Evolutionary conservation across 306 rosid genomes (phyloP).

Genomic region (Lathyrus sativus): DNA sequence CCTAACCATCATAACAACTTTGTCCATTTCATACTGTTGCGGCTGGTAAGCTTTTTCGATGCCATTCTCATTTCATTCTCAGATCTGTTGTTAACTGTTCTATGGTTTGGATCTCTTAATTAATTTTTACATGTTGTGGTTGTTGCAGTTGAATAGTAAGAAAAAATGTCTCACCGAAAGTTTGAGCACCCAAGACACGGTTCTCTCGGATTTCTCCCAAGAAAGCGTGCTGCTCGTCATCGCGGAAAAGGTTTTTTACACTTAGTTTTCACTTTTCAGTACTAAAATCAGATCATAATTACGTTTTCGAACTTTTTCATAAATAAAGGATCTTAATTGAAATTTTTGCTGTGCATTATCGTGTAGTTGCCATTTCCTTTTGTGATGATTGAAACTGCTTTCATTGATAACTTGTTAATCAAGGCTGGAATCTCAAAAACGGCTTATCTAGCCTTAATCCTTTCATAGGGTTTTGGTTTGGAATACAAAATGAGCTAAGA

Average conservation of each 20-base stretch:
- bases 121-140: too few relatives aligned
- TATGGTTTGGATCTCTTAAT: background rate
- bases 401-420: conserved; percentile 49
- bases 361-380: conserved; percentile 23
- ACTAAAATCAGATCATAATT: background rate
- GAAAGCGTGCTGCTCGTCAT: conserved; percentile 78
- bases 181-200: conserved; percentile 94
- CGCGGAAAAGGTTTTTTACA: conserved; percentile 66
- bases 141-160: conserved; percentile 5
- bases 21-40: background rate
- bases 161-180: conserved; percentile 74
- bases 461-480: conserved; percentile 52
- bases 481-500: conserved; percentile 71
- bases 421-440: conserved; percentile 88
- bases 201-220: conserved; percentile 85
- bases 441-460: conserved; percentile 56
- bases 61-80: background rate
- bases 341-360: background rate
- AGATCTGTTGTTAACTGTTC: too few relatives aligned
- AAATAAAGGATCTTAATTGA: background rate
- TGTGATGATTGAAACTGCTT: conserved; percentile 44
- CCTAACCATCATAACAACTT: background rate
- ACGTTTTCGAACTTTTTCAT: background rate
- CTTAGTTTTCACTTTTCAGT: background rate
- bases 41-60: background rate